Conservation (phyloP, 768 basidiomycete species). For the Suillus clintonianus region DNA sequence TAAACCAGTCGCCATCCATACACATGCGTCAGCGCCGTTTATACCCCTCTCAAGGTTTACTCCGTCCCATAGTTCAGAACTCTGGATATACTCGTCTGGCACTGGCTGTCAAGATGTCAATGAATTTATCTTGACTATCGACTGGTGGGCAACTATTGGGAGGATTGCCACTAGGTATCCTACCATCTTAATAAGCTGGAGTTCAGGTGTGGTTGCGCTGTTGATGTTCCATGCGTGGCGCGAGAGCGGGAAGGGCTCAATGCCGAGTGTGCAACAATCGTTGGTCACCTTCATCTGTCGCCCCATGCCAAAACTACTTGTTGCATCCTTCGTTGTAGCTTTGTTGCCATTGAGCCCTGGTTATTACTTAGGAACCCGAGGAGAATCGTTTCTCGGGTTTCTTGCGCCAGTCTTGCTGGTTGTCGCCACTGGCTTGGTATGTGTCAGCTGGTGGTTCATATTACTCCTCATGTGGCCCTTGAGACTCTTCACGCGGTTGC, state of each 20-base stretch:
- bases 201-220: constrained; percentile 65
- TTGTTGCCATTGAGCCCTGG: constrained; percentile 56
- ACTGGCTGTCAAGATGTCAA: constrained; percentile 44
- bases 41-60: constrained; percentile 30
- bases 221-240: constrained; percentile 57
- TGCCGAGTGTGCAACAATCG: constrained; percentile 51
- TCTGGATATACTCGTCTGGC: constrained; percentile 62
- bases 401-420: constrained; percentile 49
- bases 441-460: constrained; percentile 58
- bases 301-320: constrained; percentile 45
- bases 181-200: constrained; percentile 71
- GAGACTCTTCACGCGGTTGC: constrained; percentile 17
- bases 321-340: constrained; percentile 45
- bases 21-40: constrained; percentile 70
- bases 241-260: constrained; percentile 25
- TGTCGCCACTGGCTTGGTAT: constrained; percentile 65
- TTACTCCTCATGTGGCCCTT: constrained; percentile 47
- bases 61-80: constrained; percentile 42
- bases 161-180: constrained; percentile 75
- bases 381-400: constrained; percentile 42
- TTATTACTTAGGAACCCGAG: constrained; percentile 63
- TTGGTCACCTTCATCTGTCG: constrained; percentile 43
- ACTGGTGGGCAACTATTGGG: constrained; percentile 72
- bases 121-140: constrained; percentile 55
- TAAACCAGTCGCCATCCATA: constrained; percentile 50